Conservation (phyloP, 2,329 filamentous ascomycete species). For the Aspergillus sp. region DNA sequence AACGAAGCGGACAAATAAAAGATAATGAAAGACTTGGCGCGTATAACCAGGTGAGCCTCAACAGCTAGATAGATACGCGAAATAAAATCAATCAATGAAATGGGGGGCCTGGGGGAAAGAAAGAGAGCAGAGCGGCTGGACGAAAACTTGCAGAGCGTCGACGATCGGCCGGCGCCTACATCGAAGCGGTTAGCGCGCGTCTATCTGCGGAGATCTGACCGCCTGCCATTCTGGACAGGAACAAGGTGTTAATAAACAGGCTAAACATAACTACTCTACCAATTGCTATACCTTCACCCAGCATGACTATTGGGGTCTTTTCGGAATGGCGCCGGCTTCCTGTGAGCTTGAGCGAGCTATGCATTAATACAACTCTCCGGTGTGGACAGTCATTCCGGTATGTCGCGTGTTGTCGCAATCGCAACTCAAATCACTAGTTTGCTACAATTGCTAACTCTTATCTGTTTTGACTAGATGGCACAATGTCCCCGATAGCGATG, state of each 20-base stretch:
- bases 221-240: slow-evolving; percentile 11
- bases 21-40: not conserved
- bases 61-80: not conserved
- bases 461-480: slow-evolving; percentile 59
- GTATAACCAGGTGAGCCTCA: no score
- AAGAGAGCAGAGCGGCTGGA: slow-evolving; percentile 10
- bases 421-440: not conserved
- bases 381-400: slow-evolving; percentile 88
- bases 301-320: slow-evolving; percentile 41
- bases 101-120: slow-evolving; percentile 1
- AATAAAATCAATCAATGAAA: not conserved
- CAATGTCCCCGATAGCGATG: slow-evolving; percentile 60
- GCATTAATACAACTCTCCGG: slow-evolving; percentile 85
- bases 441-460: not conserved
- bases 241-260: not conserved
- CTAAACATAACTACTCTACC: no score
- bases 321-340: slow-evolving; percentile 83
- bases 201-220: slow-evolving; percentile 16
- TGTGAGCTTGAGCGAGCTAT: slow-evolving; percentile 72
- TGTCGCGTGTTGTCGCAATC: slow-evolving; percentile 2
- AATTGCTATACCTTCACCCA: not conserved
- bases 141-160: slow-evolving; percentile 27
- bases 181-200: slow-evolving; percentile 13
- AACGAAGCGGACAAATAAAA: not conserved
- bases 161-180: slow-evolving; percentile 14